phyloP scores from a whole-genome alignment of 2,329 filamentous ascomycete species.

The Aphanoascus verrucosus region DNA sequence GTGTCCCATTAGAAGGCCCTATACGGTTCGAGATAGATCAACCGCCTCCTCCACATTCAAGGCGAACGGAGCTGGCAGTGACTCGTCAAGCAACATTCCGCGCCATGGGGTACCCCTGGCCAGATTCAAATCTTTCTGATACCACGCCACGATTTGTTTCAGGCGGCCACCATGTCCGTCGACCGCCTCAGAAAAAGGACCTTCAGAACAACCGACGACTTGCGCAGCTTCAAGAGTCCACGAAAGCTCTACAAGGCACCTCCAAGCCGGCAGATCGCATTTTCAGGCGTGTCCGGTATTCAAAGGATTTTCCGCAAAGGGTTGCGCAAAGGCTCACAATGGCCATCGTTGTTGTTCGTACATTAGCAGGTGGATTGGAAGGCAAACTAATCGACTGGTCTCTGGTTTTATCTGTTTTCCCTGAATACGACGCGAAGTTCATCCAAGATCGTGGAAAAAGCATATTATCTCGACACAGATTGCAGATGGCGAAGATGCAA shows the following conservation, averaged over 20 bases:
- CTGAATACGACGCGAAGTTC: constrained; percentile 28
- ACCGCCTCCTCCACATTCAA: constrained; percentile 9
- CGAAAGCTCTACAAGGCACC: not conserved
- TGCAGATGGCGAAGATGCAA: constrained; percentile 36
- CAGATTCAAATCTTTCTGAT: not conserved
- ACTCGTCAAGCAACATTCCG: constrained; percentile 14
- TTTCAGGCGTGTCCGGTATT: not conserved
- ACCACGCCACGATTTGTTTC: not conserved
- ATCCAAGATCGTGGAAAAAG: constrained; percentile 31
- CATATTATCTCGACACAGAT: constrained; percentile 29
- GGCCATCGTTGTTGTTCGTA: constrained; percentile 36
- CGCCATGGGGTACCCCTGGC: not conserved
- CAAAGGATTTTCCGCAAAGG: constrained; percentile 8
- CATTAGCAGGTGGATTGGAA: constrained; percentile 37
- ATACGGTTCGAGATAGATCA: constrained; percentile 27
- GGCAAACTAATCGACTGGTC: constrained; percentile 36
- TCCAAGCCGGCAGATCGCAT: constrained; percentile 1
- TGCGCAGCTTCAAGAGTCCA: constrained; percentile 5
- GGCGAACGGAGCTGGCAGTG: constrained; percentile 9
- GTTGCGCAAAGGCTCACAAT: constrained; percentile 29
- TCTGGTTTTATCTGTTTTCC: constrained; percentile 35
- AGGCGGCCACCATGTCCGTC: not conserved
- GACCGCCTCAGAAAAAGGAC: not conserved
- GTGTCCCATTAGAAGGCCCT: constrained; percentile 24
- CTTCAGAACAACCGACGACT: constrained; percentile 9